Evolutionary conservation across 176 grass and related monocot species (phyloP).

Genomic region (Aegilops tauschii): DNA sequence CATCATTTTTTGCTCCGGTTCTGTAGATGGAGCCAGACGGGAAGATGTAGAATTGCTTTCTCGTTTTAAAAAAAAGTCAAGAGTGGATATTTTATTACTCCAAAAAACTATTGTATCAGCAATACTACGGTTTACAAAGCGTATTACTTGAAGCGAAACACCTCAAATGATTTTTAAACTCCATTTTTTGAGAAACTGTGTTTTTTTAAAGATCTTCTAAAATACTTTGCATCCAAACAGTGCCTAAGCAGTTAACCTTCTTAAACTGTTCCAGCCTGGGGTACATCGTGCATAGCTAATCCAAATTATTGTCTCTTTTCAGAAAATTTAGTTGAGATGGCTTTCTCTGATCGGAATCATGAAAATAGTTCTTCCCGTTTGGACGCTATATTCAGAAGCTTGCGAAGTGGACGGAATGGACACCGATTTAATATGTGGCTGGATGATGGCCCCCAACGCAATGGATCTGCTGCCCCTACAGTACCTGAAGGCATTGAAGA

Average conservation of each 20-base stretch:
- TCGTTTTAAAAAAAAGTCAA: neutral
- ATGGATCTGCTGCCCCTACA: conserved; percentile 51
- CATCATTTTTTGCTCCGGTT: neutral
- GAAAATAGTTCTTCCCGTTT: conserved; percentile 86
- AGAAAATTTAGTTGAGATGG: conserved; percentile 86
- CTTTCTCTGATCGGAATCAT: conserved; percentile 85
- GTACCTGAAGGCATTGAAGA: conserved; percentile 96
- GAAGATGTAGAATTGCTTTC: too few species aligned
- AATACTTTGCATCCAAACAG: too few species aligned
- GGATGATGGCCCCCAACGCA: conserved; percentile 72
- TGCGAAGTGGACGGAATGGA: conserved; percentile 80
- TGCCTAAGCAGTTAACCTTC: neutral
- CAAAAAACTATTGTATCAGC: neutral
- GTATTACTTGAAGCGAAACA: neutral
- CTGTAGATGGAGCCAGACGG: too few species aligned
- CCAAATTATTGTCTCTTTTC: conserved; percentile 27
- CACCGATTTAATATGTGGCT: conserved; percentile 98
- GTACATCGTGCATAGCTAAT: conserved; percentile 11
- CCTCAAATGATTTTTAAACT: neutral
- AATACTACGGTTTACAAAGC: neutral
- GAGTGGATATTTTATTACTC: neutral
- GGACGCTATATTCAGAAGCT: conserved; percentile 91
- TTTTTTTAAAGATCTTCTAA: neutral
- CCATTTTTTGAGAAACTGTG: neutral
- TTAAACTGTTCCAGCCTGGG: neutral